phyloP scores from a whole-genome alignment of 2,329 filamentous ascomycete genomes.

The Sporothrix inflata region DNA sequence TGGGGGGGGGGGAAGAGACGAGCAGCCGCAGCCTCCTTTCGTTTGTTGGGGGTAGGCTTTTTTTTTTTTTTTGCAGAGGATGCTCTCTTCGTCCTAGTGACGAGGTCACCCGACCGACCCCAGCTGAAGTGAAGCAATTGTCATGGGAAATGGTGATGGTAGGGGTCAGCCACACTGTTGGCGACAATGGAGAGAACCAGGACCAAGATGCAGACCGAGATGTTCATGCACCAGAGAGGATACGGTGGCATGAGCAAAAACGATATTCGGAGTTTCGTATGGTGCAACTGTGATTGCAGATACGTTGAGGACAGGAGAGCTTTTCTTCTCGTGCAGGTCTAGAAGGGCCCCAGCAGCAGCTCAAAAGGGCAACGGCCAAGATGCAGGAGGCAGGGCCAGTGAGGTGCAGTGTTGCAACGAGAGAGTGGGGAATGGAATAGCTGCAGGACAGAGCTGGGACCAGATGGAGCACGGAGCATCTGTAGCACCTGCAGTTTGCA shows the following conservation, averaged over 20 bases:
- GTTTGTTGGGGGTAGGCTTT: too few relatives aligned
- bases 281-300: background rate
- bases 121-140: background rate
- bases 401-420: conserved; percentile 19
- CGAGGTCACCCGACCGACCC: background rate
- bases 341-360: background rate
- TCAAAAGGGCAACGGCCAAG: conserved; percentile 1
- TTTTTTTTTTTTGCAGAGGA: too few relatives aligned
- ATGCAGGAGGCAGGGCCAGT: conserved; percentile 13
- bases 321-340: background rate
- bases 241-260: background rate
- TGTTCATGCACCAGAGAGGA: background rate
- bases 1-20: background rate
- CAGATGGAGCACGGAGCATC: conserved; percentile 2
- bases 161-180: background rate
- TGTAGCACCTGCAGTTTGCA: conserved; percentile 17
- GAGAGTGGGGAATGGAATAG: background rate
- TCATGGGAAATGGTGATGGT: background rate
- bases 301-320: background rate
- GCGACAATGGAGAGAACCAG: background rate
- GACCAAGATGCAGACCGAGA: background rate
- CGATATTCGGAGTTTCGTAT: background rate
- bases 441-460: conserved; percentile 17
- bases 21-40: background rate
- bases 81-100: background rate